Evolutionary conservation across 2,329 filamentous ascomycete species (phyloP), one percentile per base, ranked within the genome.

Genomic region (Exserohilum rostratum): DNA sequence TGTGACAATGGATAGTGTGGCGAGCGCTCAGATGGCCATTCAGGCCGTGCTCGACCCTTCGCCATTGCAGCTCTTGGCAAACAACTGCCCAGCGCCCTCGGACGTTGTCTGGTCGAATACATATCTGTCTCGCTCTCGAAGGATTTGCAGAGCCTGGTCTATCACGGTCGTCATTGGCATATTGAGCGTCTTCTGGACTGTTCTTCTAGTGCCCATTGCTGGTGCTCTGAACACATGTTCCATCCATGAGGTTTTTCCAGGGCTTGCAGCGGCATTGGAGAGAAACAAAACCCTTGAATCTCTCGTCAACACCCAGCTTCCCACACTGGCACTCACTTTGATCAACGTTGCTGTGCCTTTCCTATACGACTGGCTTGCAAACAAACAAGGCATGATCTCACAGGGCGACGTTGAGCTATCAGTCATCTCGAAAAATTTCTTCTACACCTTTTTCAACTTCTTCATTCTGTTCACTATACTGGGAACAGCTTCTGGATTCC

Each of bases 381-480:
- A 93, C 72, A 84, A 86, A 47, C 95, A 99, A 78, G 95, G 95
- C 44, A 96, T 96, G 87, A 91, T 96, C 46, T 98, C 95, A 0
- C 90, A 92, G 65, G 91, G 91, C 39, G 95, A 99, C 58, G 88
- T 99, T 18, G 95, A 98, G 75, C 82, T 99, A 6, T 98, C 95
- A 0, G 83, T 96, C 39, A 93, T 99, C 62, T 96, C 91, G 49
- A 99, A 99, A 79, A 99, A 98, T 76, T 99, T 98, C 78, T 96
- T 98, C 82, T 99, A 99, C 73, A 93, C 90, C 9, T 99, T 99
- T 77, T 98, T 99, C 85, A 99, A 99, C 77, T 91, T 98, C 53
- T 99, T 99, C 77, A 85, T 98, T 46, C 86, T 98, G 39, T 97
- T 98, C 73, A 96, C 93, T 1, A 84, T 95, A 22, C 90, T 96